phyloP scores from a whole-genome alignment of 2,329 filamentous ascomycete species.

The Fusarium goolgardi region DNA sequence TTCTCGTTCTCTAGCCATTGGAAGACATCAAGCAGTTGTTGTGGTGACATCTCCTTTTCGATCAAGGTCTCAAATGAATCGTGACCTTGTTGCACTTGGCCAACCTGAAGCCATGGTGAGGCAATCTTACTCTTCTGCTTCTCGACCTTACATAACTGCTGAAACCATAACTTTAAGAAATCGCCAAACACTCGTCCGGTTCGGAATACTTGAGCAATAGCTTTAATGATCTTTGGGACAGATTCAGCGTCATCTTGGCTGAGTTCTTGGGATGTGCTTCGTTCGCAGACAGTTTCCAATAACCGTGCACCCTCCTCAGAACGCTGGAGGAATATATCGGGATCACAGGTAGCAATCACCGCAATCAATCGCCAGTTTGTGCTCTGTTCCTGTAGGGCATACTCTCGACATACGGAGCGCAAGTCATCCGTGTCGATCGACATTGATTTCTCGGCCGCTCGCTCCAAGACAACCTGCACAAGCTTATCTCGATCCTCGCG shows the following conservation, averaged over 20 bases:
- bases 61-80: constrained; percentile 47
- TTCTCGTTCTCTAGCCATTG: constrained; percentile 56
- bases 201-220: constrained; percentile 59
- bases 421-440: constrained; percentile 56
- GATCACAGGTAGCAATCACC: constrained; percentile 57
- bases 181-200: constrained; percentile 57
- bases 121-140: constrained; percentile 42
- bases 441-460: constrained; percentile 48
- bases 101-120: constrained; percentile 52
- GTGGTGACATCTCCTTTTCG: constrained; percentile 58
- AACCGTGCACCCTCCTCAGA: constrained; percentile 54
- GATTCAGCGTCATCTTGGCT: constrained; percentile 35
- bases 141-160: constrained; percentile 55
- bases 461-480: constrained; percentile 49
- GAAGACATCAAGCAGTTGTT: constrained; percentile 58
- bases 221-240: constrained; percentile 54
- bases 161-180: constrained; percentile 62
- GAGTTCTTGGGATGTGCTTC: constrained; percentile 45
- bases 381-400: constrained; percentile 52
- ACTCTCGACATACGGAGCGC: constrained; percentile 56
- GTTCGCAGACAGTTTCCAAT: constrained; percentile 55
- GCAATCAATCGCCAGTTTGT: constrained; percentile 59
- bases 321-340: constrained; percentile 58
- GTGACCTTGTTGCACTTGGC: constrained; percentile 30
- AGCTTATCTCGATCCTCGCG: constrained; percentile 45